Percentiles rank a stretch among this genome's conserved stretches.
phyloP scores from a whole-genome alignment of 2,329 filamentous ascomycete species.

The Ascomycota sp. region DNA sequence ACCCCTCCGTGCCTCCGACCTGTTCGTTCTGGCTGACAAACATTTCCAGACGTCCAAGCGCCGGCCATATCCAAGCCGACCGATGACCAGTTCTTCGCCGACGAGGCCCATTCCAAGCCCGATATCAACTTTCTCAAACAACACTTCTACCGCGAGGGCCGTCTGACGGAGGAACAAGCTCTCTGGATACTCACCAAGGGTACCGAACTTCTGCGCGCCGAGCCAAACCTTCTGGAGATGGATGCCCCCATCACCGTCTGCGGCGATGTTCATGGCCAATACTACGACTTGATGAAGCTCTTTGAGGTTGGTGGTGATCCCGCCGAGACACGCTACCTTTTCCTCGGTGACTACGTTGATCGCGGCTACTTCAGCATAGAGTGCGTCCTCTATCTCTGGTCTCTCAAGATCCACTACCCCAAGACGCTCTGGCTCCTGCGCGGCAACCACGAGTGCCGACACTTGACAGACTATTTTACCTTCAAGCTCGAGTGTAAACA shows the following conservation, averaged over 20 bases:
- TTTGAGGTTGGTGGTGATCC: slow-evolving; percentile 97
- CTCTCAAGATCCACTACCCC: slow-evolving; percentile 96
- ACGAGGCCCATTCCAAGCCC: slow-evolving; percentile 69
- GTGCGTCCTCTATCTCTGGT: slow-evolving; percentile 95
- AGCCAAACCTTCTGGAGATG: slow-evolving; percentile 97
- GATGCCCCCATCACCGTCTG: slow-evolving; percentile 97
- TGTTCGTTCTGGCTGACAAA: slow-evolving; percentile 2
- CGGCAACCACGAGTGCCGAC: slow-evolving; percentile 95
- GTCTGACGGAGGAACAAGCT: slow-evolving; percentile 90
- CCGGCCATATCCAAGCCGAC: slow-evolving; percentile 83
- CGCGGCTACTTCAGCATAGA: slow-evolving; percentile 98
- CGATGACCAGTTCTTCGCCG: slow-evolving; percentile 85
- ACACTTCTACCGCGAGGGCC: slow-evolving; percentile 94
- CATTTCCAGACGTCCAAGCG: slow-evolving; percentile 73
- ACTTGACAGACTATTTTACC: slow-evolving; percentile 98
- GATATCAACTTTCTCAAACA: slow-evolving; percentile 91
- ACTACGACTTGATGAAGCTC: slow-evolving; percentile 98
- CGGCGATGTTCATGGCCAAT: slow-evolving; percentile 95
- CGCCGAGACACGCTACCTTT: slow-evolving; percentile 87
- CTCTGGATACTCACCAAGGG: slow-evolving; percentile 85
- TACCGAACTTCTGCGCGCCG: slow-evolving; percentile 66
- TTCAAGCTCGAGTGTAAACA: slow-evolving; percentile 99
- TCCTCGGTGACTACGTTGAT: slow-evolving; percentile 95
- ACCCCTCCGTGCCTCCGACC: neutral
- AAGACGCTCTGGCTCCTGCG: slow-evolving; percentile 92